Percentiles rank a stretch among this genome's conserved stretches.
phyloP scores from a whole-genome alignment of 306 rosid species.

The Hippophae gyantsensis region DNA sequence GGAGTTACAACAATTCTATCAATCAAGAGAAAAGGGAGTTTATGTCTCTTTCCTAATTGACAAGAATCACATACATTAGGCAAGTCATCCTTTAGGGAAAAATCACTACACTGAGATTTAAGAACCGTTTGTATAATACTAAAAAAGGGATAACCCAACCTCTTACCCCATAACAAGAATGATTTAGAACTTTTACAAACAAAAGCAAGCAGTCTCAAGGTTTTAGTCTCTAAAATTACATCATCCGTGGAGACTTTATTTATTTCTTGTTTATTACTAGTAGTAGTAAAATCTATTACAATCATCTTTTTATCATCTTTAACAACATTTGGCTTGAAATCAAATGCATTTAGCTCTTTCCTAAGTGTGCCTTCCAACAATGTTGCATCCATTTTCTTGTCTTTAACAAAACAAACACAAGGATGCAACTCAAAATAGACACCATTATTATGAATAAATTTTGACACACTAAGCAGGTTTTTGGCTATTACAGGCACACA shows the following conservation, averaged over 20 bases:
- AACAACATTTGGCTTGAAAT: not conserved
- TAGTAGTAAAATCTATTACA: too few species aligned
- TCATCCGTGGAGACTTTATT: too few species aligned
- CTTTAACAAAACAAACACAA: not conserved
- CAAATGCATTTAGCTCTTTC: not conserved
- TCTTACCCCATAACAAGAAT: too few species aligned
- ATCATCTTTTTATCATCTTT: not conserved
- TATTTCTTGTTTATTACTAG: not conserved
- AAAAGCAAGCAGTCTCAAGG: too few species aligned
- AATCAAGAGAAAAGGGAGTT: not conserved
- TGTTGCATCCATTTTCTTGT: not conserved
- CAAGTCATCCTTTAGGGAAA: not conserved
- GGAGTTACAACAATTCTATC: too few species aligned
- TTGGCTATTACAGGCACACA: not conserved
- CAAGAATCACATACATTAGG: not conserved
- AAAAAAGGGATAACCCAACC: too few species aligned
- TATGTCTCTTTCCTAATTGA: not conserved
- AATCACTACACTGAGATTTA: not conserved
- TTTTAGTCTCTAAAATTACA: too few species aligned
- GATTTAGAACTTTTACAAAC: too few species aligned
- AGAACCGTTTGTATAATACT: too few species aligned
- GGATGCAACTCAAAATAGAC: not conserved
- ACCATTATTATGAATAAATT: not conserved
- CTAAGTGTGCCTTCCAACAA: not conserved
- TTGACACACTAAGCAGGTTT: not conserved